These are phyloP conservation scores for Phialemoniopsis sp. DNA, from an alignment of 2,329 filamentous ascomycete genomes.

Conservation along the genomic window DNA sequence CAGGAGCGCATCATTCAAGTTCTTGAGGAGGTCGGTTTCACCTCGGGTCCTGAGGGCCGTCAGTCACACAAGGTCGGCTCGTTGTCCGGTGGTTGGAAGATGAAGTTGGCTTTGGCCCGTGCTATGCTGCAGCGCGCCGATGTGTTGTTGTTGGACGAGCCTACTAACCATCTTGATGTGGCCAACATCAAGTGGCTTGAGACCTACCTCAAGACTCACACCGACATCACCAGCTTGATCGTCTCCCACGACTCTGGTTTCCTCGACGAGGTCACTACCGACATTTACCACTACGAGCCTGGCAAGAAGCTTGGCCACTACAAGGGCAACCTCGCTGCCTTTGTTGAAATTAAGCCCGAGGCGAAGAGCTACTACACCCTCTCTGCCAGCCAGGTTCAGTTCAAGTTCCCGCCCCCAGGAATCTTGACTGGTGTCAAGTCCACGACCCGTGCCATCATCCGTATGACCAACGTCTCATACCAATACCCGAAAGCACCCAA, in stretches of 20 bases:
- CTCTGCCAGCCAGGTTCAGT: constrained; percentile 81
- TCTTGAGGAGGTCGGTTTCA: constrained; percentile 90
- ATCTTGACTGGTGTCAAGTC: constrained; percentile 96
- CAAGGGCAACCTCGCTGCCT: constrained; percentile 76
- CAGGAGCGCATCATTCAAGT: constrained; percentile 78
- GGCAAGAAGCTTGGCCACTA: constrained; percentile 90
- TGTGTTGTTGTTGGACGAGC: constrained; percentile 93
- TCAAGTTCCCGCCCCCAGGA: constrained; percentile 96
- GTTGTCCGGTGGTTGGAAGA: constrained; percentile 98
- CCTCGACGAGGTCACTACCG: constrained; percentile 94
- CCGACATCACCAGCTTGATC: constrained; percentile 94
- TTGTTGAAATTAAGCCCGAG: constrained; percentile 87
- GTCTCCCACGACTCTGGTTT: constrained; percentile 98
- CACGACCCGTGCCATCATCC: constrained; percentile 85
- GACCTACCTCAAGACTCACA: constrained; percentile 91
- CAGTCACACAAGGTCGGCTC: constrained; percentile 90
- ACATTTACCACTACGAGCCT: constrained; percentile 97
- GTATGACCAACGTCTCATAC: constrained; percentile 88
- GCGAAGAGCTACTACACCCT: constrained; percentile 98
- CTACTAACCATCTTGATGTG: constrained; percentile 97
- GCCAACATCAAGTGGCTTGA: constrained; percentile 95
- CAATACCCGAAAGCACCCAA: constrained; percentile 89
- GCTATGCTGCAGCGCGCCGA: constrained; percentile 98
- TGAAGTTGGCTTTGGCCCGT: constrained; percentile 94
- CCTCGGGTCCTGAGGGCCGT: constrained; percentile 79